Conservation (phyloP, 2,329 filamentous ascomycete genomes). For the Davidsoniella eucalypti region DNA sequence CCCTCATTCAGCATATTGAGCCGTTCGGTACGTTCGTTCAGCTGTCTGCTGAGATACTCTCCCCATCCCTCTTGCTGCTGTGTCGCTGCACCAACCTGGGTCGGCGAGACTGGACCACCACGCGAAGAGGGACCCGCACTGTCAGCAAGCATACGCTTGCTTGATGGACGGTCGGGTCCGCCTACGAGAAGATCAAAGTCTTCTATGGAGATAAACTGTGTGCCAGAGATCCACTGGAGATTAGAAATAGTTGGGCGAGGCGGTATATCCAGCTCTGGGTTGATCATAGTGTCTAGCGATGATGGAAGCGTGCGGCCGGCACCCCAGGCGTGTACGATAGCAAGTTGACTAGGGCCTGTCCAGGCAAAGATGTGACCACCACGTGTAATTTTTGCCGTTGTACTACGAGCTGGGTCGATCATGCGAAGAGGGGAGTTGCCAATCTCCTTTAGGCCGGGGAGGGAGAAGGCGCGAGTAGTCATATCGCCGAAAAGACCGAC, state of each 20-base stretch:
- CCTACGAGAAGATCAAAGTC: constrained; percentile 87
- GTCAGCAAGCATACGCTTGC: constrained; percentile 76
- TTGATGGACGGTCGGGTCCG: constrained; percentile 72
- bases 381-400: constrained; percentile 52
- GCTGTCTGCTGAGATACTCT: constrained; percentile 69
- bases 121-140: constrained; percentile 22
- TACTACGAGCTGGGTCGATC: constrained; percentile 57
- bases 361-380: constrained; percentile 76
- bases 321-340: constrained; percentile 72
- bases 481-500: constrained; percentile 76
- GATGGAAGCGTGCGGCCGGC: constrained; percentile 47
- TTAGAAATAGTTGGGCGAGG: constrained; percentile 86
- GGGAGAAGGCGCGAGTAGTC: constrained; percentile 60
- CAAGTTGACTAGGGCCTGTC: constrained; percentile 75
- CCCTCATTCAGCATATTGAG: constrained; percentile 67
- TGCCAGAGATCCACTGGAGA: constrained; percentile 90
- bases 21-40: constrained; percentile 83
- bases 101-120: constrained; percentile 17
- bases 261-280: constrained; percentile 56
- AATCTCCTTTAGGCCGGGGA: constrained; percentile 81
- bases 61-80: constrained; percentile 45
- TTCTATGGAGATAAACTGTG: constrained; percentile 70
- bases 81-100: constrained; percentile 14
- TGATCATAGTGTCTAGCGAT: constrained; percentile 58
- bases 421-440: constrained; percentile 48